Percentiles rank a stretch among this genome's conserved stretches.
phyloP scores from a whole-genome alignment of 352 stramenopile species.

The Pythium sp. region DNA sequence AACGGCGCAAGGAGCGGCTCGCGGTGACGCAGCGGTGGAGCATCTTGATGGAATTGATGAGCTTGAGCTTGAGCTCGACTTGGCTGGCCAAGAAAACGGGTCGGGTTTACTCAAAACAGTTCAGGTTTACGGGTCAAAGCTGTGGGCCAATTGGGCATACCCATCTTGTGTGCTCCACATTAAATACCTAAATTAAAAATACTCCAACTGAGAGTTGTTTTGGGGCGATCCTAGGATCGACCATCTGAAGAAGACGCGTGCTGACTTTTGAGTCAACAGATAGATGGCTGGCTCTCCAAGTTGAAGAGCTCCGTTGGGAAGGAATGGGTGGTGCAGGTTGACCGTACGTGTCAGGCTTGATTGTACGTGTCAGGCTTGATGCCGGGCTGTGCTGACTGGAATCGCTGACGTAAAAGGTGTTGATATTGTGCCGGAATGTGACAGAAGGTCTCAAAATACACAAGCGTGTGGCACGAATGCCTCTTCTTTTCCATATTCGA shows the following conservation, averaged over 20 bases:
- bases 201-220: neutral
- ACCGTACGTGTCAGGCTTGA: neutral
- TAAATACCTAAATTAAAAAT: no score
- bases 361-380: no score
- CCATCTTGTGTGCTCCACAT: neutral
- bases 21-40: no score
- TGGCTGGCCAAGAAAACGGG: no score
- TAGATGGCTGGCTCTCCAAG: neutral
- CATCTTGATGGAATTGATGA: no score
- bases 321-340: neutral
- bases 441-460: neutral
- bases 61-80: no score
- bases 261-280: neutral
- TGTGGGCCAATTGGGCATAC: neutral
- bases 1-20: no score
- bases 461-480: neutral
- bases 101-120: no score
- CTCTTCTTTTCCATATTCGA: slow-evolving; percentile 9
- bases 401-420: neutral
- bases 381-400: neutral
- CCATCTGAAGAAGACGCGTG: neutral
- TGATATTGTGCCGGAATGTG: neutral
- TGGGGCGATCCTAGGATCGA: neutral
- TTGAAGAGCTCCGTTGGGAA: neutral
- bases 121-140: no score